These are phyloP conservation scores for Cetradonia linearis DNA, from an alignment of 495 filamentous ascomycete genomes.

Conservation along the genomic window DNA sequence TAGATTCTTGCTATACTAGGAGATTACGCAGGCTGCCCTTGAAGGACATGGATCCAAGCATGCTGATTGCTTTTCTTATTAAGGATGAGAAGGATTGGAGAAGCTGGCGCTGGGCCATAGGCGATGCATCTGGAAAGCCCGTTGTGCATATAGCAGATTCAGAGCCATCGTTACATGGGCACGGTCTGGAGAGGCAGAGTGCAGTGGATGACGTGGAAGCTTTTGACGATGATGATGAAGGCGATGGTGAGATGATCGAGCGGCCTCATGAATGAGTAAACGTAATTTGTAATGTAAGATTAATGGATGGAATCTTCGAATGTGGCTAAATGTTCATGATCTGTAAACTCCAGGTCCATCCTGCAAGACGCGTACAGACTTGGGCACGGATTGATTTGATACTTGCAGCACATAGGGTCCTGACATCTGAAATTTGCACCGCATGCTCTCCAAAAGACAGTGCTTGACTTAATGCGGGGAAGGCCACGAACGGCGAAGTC, in stretches of 20 bases:
- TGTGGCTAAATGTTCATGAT: not conserved
- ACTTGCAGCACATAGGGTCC: not conserved
- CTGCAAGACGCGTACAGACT: not conserved
- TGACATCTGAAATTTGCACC: not conserved
- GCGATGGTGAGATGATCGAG: constrained; percentile 22
- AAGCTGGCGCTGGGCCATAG: constrained; percentile 62
- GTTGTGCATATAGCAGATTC: constrained; percentile 71
- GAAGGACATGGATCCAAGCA: constrained; percentile 94
- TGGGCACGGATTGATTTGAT: not conserved
- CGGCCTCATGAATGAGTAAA: constrained; percentile 10
- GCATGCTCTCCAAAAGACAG: not conserved
- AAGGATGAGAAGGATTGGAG: constrained; percentile 72
- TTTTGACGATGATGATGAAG: constrained; percentile 54
- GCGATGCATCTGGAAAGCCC: constrained; percentile 62
- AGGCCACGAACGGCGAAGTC: too few species aligned
- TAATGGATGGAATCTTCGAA: not conserved
- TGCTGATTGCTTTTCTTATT: constrained; percentile 96
- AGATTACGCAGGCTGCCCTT: constrained; percentile 73
- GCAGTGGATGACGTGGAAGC: constrained; percentile 87
- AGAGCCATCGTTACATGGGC: constrained; percentile 45
- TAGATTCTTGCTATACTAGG: constrained; percentile 78
- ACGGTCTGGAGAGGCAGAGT: constrained; percentile 48
- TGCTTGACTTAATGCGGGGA: too few species aligned
- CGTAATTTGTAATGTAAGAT: not conserved
- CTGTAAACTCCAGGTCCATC: not conserved